A percentile compares a stretch with the other conserved stretches of the same genome.
Conservation (phyloP, 1,284 basidiomycete genomes). For the Moesziomyces sp. region DNA sequence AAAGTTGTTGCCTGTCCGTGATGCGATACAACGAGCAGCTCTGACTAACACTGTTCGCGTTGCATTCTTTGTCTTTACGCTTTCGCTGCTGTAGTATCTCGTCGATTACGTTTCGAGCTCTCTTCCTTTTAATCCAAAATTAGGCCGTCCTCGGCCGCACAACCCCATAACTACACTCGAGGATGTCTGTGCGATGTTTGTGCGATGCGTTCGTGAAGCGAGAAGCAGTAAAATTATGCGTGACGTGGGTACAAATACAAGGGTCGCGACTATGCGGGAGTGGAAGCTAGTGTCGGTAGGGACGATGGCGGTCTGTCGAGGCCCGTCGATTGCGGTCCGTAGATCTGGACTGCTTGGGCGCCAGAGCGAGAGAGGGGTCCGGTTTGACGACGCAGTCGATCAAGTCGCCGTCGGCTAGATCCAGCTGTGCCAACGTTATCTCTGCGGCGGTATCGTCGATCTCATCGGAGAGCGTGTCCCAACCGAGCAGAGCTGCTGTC, state of each 20-base stretch:
- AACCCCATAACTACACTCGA: neutral
- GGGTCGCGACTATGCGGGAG: neutral
- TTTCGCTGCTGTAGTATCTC: conserved; percentile 15
- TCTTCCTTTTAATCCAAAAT: conserved; percentile 28
- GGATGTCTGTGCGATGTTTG: conserved; percentile 2
- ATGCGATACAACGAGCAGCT: neutral
- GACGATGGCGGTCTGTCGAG: conserved; percentile 14
- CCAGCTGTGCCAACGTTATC: conserved; percentile 39
- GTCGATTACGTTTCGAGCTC: conserved; percentile 21
- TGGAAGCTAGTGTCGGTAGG: conserved; percentile 9
- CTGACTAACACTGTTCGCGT: conserved; percentile 13
- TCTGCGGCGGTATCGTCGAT: conserved; percentile 37
- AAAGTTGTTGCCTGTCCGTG: too few relatives aligned
- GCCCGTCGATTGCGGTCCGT: conserved; percentile 15
- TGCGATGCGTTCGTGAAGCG: neutral
- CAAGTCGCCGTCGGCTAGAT: conserved; percentile 28
- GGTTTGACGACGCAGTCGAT: conserved; percentile 52
- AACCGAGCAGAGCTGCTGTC: conserved; percentile 17
- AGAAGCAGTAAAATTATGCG: neutral
- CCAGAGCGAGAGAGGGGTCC: conserved; percentile 25
- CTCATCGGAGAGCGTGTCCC: conserved; percentile 20
- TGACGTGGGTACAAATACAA: neutral
- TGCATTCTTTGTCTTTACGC: neutral
- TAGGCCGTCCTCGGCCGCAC: conserved; percentile 13
- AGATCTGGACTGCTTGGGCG: conserved; percentile 16